phyloP scores from a whole-genome alignment of 2,329 filamentous ascomycete species.

The Apiospora marii region DNA sequence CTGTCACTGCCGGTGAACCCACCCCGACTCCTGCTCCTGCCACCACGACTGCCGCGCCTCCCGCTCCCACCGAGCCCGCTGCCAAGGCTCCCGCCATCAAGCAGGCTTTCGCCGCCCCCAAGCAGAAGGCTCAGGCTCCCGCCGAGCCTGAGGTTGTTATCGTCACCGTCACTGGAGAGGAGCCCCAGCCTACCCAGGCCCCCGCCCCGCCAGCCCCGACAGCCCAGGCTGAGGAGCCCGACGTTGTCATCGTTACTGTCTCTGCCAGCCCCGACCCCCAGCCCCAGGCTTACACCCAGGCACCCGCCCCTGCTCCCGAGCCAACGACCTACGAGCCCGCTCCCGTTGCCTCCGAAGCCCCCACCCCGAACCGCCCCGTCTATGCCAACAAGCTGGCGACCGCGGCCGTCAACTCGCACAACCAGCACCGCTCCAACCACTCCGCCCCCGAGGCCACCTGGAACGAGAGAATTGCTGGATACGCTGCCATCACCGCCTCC shows the following conservation, averaged over 20 bases:
- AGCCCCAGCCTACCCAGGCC: slow-evolving; percentile 3
- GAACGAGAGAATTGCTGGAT: slow-evolving; percentile 68
- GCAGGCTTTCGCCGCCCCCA: slow-evolving; percentile 25
- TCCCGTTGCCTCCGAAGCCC: slow-evolving; percentile 3
- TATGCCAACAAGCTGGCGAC: slow-evolving; percentile 39
- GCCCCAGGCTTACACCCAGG: background rate
- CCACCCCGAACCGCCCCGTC: background rate
- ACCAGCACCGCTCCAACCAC: slow-evolving; percentile 86
- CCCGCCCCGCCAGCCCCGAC: background rate
- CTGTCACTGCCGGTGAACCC: slow-evolving; percentile 43
- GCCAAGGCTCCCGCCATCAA: slow-evolving; percentile 27
- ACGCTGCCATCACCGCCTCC: slow-evolving; percentile 69
- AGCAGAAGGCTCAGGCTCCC: background rate
- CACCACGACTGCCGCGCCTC: background rate
- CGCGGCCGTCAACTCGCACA: slow-evolving; percentile 76
- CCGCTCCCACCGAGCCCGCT: slow-evolving; percentile 29
- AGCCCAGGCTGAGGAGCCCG: background rate
- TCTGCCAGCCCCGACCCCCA: background rate
- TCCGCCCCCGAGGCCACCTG: slow-evolving; percentile 71
- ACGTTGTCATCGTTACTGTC: background rate
- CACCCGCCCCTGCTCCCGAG: slow-evolving; percentile 20
- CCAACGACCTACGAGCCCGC: background rate
- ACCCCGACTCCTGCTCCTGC: slow-evolving; percentile 30
- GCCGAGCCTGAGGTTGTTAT: slow-evolving; percentile 6
- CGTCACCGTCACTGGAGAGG: slow-evolving; percentile 33